Conservation (phyloP, 345 rosid species). For the Rhizophora mangle region DNA sequence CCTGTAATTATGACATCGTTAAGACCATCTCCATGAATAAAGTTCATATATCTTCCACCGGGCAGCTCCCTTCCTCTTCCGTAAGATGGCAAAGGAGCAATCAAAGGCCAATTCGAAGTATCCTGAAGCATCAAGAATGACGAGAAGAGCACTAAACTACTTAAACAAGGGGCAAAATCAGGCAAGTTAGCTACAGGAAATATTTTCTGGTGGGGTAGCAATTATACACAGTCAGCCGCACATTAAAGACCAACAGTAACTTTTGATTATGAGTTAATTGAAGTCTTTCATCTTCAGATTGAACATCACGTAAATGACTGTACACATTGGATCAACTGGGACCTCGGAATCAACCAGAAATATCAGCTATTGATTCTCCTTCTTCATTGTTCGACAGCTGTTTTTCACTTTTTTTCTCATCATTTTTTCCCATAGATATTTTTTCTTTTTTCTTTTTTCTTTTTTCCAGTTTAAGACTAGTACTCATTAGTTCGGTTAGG, state of each 20-base stretch:
- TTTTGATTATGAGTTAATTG: neutral
- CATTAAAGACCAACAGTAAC: neutral
- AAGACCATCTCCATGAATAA: conserved; percentile 93
- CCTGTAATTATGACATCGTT: conserved; percentile 85
- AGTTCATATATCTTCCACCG: conserved; percentile 84
- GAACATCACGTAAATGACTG: neutral
- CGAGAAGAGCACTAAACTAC: neutral
- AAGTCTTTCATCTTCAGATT: neutral
- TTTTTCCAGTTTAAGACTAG: no score
- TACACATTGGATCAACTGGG: no score
- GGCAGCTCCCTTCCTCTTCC: conserved; percentile 96
- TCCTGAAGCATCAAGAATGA: conserved; percentile 50
- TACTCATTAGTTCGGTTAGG: no score
- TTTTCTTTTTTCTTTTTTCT: no score
- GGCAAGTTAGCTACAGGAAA: no score
- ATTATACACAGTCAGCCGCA: neutral
- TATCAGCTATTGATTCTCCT: neutral
- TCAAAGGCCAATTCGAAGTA: conserved; percentile 71
- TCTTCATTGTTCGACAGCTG: neutral
- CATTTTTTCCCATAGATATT: no score
- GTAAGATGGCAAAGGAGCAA: conserved; percentile 87
- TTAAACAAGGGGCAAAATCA: neutral
- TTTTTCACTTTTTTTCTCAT: neutral
- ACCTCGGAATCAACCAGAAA: no score
- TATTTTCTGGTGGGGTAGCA: no score